phyloP scores from a whole-genome alignment of 1,139 yeast species.

The Candida frijolesensis region DNA sequence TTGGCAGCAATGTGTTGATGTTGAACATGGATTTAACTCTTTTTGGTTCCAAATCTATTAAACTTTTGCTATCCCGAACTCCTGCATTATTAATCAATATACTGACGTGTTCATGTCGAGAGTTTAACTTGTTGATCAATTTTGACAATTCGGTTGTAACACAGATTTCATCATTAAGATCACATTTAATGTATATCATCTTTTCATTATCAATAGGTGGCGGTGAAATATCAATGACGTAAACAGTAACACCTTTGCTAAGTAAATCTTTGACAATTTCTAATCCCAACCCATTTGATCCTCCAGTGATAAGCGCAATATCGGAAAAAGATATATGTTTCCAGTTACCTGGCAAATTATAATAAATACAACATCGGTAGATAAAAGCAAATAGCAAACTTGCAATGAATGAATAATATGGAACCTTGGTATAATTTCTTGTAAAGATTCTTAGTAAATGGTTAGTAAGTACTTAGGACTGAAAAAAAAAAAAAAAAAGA shows the following conservation, averaged over 20 bases:
- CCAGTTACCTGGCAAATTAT: conserved; percentile 17
- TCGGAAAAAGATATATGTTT: conserved; percentile 20
- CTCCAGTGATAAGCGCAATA: conserved; percentile 64
- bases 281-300: conserved; percentile 61
- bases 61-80: conserved; percentile 49
- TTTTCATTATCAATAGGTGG: conserved; percentile 24
- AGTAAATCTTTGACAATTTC: conserved; percentile 42
- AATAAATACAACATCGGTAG: conserved; percentile 8
- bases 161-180: conserved; percentile 43
- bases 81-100: conserved; percentile 80
- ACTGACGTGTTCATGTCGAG: conserved; percentile 38
- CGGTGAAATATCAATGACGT: conserved; percentile 48
- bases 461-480: neutral
- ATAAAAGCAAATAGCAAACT: conserved; percentile 7
- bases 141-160: conserved; percentile 24
- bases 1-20: conserved; percentile 60
- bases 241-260: conserved; percentile 34
- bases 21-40: conserved; percentile 43
- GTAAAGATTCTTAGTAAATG: conserved; percentile 10
- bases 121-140: conserved; percentile 31
- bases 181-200: conserved; percentile 46
- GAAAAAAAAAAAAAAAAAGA: neutral
- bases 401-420: conserved; percentile 9
- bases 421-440: conserved; percentile 10
- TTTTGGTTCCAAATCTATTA: conserved; percentile 36